phyloP scores from a whole-genome alignment of 225 moss, liverwort and hornwort species.

The Antitrichia curtipendula region DNA sequence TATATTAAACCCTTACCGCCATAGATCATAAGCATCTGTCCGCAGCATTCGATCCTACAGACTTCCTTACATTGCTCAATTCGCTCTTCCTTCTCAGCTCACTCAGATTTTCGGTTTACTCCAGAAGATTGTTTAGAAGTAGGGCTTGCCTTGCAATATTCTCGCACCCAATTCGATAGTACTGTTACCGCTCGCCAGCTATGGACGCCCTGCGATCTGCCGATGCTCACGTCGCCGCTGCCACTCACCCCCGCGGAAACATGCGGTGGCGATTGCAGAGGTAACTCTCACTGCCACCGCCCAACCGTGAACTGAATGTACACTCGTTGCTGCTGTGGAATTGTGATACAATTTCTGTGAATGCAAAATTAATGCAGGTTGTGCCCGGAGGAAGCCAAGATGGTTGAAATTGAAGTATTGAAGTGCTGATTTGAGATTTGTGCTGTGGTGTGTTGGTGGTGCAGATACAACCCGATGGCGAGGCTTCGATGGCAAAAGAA shows the following conservation, averaged over 20 bases:
- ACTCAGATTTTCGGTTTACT: background rate
- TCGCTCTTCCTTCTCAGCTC: background rate
- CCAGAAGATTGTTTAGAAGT: background rate
- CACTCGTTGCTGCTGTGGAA: background rate
- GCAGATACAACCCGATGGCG: conserved; percentile 11
- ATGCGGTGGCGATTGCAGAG: conserved; percentile 15
- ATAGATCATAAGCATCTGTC: too few species aligned
- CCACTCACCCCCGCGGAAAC: conserved; percentile 22
- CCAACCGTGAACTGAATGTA: background rate
- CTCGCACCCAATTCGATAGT: background rate
- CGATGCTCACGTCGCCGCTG: conserved; percentile 21
- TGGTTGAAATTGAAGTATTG: background rate
- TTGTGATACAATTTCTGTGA: background rate
- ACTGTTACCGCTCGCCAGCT: background rate
- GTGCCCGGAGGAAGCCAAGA: too few species aligned
- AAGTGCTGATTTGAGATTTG: background rate
- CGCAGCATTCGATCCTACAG: background rate
- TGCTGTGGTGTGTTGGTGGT: background rate
- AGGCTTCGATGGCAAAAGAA: conserved; percentile 8
- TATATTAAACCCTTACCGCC: too few species aligned
- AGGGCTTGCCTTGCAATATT: background rate
- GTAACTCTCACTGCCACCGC: background rate
- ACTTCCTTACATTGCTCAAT: background rate
- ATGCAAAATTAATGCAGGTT: background rate
- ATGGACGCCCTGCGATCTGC: conserved; percentile 23